Conservation (phyloP, 306 rosid species). For the Sicyos edulis region DNA sequence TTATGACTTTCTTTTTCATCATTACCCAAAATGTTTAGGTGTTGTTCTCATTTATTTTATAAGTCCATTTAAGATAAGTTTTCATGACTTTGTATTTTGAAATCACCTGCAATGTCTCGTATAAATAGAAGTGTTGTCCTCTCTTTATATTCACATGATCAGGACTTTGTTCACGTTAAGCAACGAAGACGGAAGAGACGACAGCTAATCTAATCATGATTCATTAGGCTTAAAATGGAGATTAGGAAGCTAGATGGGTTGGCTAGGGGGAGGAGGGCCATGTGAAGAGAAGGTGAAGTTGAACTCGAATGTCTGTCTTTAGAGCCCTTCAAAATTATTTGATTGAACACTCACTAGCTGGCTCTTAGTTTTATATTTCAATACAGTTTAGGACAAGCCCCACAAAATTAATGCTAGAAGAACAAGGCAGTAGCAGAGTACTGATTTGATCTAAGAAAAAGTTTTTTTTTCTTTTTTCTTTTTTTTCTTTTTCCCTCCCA, state of each 20-base stretch:
- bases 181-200: not conserved
- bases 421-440: not conserved
- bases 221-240: not conserved
- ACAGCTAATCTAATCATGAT: not conserved
- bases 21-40: too few species aligned
- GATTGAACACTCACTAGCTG: conserved; percentile 15
- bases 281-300: conserved; percentile 14
- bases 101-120: too few species aligned
- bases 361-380: not conserved
- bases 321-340: conserved; percentile 13
- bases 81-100: too few species aligned
- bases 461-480: not conserved
- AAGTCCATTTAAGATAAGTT: too few species aligned
- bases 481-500: not conserved
- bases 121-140: too few species aligned
- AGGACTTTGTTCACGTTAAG: too few species aligned
- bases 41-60: too few species aligned
- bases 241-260: not conserved
- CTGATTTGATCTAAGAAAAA: conserved; percentile 3
- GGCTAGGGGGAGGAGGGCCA: conserved; percentile 9
- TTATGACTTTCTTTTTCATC: too few species aligned
- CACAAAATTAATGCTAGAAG: conserved; percentile 26
- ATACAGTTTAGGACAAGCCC: not conserved
- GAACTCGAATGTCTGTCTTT: conserved; percentile 14
- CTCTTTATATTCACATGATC: not conserved